These are phyloP conservation scores for Neurospora pannonica DNA, from an alignment of 495 filamentous ascomycete genomes.

Conservation along the genomic window DNA sequence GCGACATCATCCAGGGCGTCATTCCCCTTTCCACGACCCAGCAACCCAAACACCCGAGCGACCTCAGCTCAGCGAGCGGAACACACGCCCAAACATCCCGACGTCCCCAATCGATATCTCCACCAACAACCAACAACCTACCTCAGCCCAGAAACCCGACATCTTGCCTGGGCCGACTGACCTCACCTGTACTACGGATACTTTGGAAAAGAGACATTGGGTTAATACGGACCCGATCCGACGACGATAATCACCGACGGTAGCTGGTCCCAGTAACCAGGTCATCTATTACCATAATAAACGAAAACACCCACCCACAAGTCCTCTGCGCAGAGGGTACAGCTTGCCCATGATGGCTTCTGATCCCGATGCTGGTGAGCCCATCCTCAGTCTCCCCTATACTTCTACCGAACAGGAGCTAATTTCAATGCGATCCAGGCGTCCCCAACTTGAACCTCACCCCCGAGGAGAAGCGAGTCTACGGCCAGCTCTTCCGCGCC, in stretches of 20 bases:
- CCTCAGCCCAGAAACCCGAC: background rate
- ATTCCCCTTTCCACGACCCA: background rate
- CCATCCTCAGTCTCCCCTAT: background rate
- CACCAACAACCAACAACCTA: background rate
- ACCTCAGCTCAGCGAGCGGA: background rate
- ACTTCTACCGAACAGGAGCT: background rate
- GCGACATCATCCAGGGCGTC: background rate
- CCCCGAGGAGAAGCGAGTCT: conserved; percentile 84
- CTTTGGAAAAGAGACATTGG: background rate
- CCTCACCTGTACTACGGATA: background rate
- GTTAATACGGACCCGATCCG: background rate
- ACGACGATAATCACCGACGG: background rate
- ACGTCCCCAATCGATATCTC: background rate
- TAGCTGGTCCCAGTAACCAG: background rate
- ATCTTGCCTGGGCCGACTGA: background rate
- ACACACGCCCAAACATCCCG: background rate
- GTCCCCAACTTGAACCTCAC: conserved; percentile 76
- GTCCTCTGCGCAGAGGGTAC: conserved; percentile 2
- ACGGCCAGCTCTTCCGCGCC: conserved; percentile 79
- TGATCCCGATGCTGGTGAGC: conserved; percentile 22
- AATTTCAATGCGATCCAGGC: conserved; percentile 22
- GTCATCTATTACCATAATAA: background rate
- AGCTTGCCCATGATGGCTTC: conserved; percentile 21
- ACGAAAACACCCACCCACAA: background rate
- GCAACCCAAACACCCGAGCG: background rate